These are phyloP conservation scores for Schwanniomyces vanrijiae DNA, from an alignment of 805 yeast genomes.

Conservation along the genomic window DNA sequence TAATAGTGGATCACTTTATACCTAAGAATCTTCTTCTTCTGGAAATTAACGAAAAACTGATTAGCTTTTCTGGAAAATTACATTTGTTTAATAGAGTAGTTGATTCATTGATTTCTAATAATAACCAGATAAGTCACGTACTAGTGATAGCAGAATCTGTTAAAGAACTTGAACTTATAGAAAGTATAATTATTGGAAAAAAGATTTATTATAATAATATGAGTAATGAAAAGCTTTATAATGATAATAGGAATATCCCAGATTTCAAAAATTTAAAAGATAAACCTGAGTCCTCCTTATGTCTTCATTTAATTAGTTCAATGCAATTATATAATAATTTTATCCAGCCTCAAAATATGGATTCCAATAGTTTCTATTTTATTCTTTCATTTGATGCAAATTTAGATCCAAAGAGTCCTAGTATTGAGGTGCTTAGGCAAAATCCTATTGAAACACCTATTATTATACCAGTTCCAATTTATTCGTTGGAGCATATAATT, in stretches of 20 bases:
- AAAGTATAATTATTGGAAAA: conserved; percentile 76
- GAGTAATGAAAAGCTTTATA: conserved; percentile 61
- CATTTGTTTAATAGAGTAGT: conserved; percentile 51
- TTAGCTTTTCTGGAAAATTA: conserved; percentile 60
- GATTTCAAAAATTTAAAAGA: neutral
- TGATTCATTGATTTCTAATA: conserved; percentile 23
- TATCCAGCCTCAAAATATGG: conserved; percentile 16
- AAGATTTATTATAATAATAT: conserved; percentile 62
- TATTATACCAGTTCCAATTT: conserved; percentile 34
- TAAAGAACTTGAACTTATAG: conserved; percentile 75
- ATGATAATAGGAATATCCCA: conserved; percentile 29
- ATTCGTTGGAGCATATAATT: conserved; percentile 31
- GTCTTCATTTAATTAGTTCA: conserved; percentile 28
- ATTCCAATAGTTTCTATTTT: conserved; percentile 21
- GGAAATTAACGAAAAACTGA: conserved; percentile 60
- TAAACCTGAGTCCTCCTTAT: conserved; percentile 7
- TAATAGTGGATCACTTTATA: conserved; percentile 74
- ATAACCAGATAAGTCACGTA: conserved; percentile 19
- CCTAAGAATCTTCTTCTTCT: conserved; percentile 66
- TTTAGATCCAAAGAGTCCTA: conserved; percentile 33
- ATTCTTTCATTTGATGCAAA: conserved; percentile 38
- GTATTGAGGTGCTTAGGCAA: conserved; percentile 32
- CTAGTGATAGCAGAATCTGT: conserved; percentile 58
- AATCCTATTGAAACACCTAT: conserved; percentile 26
- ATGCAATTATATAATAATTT: conserved; percentile 36